These are phyloP conservation scores for Ascochyta clinopodiicola DNA, from an alignment of 2,329 filamentous ascomycete species.

Conservation along the genomic window DNA sequence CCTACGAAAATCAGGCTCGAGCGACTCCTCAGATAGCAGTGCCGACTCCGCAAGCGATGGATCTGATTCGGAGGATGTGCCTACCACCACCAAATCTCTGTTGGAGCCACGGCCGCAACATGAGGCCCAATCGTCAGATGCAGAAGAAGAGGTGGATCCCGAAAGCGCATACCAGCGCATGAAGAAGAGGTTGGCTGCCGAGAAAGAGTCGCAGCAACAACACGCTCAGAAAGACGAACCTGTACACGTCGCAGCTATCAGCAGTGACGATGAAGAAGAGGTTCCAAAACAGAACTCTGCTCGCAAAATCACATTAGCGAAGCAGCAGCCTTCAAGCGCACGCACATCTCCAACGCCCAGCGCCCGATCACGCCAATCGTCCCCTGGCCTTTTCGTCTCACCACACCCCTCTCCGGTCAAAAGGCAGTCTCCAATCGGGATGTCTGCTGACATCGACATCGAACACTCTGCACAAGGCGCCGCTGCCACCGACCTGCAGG, in stretches of 20 bases:
- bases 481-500: slow-evolving; percentile 69
- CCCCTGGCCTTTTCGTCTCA: slow-evolving; percentile 65
- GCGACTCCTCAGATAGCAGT: slow-evolving; percentile 49
- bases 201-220: slow-evolving; percentile 20
- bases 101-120: not conserved
- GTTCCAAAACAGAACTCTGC: slow-evolving; percentile 32
- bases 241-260: slow-evolving; percentile 17
- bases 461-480: slow-evolving; percentile 50
- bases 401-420: slow-evolving; percentile 49
- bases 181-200: slow-evolving; percentile 53
- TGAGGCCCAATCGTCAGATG: slow-evolving; percentile 16
- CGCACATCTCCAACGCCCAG: slow-evolving; percentile 25
- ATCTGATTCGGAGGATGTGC: slow-evolving; percentile 29
- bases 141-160: slow-evolving; percentile 37
- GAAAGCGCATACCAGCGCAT: slow-evolving; percentile 57
- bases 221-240: slow-evolving; percentile 14
- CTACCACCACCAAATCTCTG: slow-evolving; percentile 36
- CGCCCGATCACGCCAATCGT: slow-evolving; percentile 46
- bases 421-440: slow-evolving; percentile 34
- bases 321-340: slow-evolving; percentile 22
- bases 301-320: slow-evolving; percentile 21
- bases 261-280: slow-evolving; percentile 39
- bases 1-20: slow-evolving; percentile 24
- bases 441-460: slow-evolving; percentile 51
- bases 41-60: slow-evolving; percentile 46